These are phyloP conservation scores for Aphanomyces invadans DNA, from an alignment of 352 stramenopile genomes.

Conservation along the genomic window DNA sequence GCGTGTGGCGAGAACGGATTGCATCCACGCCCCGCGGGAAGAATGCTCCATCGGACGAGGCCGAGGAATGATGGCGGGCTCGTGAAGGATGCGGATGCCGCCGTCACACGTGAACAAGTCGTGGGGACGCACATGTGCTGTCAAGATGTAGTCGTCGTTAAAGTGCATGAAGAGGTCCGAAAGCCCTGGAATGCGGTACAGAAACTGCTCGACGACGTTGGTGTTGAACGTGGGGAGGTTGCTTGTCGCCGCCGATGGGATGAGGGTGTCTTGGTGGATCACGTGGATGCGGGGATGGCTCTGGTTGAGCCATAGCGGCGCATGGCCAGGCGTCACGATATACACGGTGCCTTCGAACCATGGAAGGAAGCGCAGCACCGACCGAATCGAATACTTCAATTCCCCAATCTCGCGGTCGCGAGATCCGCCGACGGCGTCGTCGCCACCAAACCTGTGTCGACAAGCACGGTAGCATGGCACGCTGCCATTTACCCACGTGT, in stretches of 20 bases:
- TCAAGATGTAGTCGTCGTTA: constrained; percentile 87
- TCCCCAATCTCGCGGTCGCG: constrained; percentile 84
- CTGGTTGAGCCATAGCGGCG: constrained; percentile 75
- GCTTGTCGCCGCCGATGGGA: constrained; percentile 69
- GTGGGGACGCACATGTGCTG: constrained; percentile 64
- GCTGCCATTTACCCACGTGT: constrained; percentile 85
- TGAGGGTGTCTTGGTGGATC: constrained; percentile 81
- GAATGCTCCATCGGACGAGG: constrained; percentile 57
- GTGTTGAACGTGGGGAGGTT: constrained; percentile 84
- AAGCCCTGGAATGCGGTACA: constrained; percentile 75
- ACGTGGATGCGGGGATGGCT: constrained; percentile 78
- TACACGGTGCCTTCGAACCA: constrained; percentile 82
- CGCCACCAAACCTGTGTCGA: constrained; percentile 55
- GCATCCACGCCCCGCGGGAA: constrained; percentile 84
- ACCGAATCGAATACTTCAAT: constrained; percentile 82
- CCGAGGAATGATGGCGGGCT: constrained; percentile 66
- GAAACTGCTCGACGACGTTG: constrained; percentile 84
- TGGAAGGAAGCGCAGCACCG: constrained; percentile 69
- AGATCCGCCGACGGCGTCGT: constrained; percentile 64
- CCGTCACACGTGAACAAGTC: constrained; percentile 84
- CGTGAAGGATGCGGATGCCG: constrained; percentile 71
- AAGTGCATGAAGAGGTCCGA: constrained; percentile 86
- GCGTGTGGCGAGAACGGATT: constrained; percentile 81
- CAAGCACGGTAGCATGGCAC: constrained; percentile 75
- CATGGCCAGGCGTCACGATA: constrained; percentile 75